Evolutionary conservation across 2,329 filamentous ascomycete genomes (phyloP).

Genomic region (Cercospora brassicicola): DNA sequence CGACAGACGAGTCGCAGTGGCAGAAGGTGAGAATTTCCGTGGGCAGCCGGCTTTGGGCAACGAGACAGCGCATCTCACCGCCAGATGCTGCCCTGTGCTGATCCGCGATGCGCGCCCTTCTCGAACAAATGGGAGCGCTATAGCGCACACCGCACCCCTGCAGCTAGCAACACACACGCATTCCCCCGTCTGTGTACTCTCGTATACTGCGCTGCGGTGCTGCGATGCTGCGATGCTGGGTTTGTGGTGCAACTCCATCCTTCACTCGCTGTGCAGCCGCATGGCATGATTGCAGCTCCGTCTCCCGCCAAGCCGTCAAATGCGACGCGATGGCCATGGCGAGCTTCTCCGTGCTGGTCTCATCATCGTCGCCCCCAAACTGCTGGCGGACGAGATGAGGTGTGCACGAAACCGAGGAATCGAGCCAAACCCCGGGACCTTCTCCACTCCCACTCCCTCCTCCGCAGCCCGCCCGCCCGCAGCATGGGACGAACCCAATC

Average conservation of each 20-base stretch:
- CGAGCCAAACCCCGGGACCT: background rate
- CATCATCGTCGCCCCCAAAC: background rate
- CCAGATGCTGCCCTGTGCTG: background rate
- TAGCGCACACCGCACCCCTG: background rate
- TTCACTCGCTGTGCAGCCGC: background rate
- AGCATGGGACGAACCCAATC: slow-evolving; percentile 9
- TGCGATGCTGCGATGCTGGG: background rate
- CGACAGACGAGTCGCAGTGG: background rate
- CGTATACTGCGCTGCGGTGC: background rate
- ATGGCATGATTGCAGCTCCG: background rate
- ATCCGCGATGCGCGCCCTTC: slow-evolving; percentile 1
- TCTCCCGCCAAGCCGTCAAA: background rate
- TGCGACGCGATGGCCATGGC: background rate
- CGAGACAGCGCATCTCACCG: slow-evolving; percentile 16
- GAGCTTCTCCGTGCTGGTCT: slow-evolving; percentile 8
- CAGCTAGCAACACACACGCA: background rate
- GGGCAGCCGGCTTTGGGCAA: background rate
- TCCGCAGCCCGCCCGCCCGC: slow-evolving; percentile 1
- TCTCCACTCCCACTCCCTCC: background rate
- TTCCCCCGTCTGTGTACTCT: background rate
- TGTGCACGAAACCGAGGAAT: background rate
- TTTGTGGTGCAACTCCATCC: background rate
- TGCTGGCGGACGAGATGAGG: slow-evolving; percentile 1
- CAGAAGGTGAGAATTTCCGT: background rate
- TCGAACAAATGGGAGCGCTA: background rate